Base-by-base conservation (phyloP, 345 rosid species). In the Adansonia digitata region DNA sequence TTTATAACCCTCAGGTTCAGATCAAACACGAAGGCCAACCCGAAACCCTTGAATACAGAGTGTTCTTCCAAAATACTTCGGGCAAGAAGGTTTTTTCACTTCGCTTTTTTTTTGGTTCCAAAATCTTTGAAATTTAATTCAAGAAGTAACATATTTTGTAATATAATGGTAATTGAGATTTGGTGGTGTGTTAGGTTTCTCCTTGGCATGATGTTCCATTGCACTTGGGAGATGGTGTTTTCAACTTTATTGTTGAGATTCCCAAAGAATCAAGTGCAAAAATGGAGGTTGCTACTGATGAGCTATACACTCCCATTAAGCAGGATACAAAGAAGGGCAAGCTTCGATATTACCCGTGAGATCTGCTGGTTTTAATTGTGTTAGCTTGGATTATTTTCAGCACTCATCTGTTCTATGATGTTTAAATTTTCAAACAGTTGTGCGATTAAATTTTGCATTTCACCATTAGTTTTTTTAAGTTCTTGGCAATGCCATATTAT, bases 261-360 rank as follows among this genome's bases (percentile, higher is more conserved):
- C 97, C 99, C 48, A 93, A 88, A 83, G 98, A 90, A 74, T 84
- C 98, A 14, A 93, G 92, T 77, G 97, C 97, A 0, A 96, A 96
- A 83, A 96, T 96, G 98, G 99, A 96, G 89, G 86, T 92, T 85
- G 98, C 98, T 70, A 96, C 97, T 20, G 97, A 92, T 59, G 98
- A 96, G 84, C 82, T 76, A 20, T 89, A 77, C 88, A 95, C 98
- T 79, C 98, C 97, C 37, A 95, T 75, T 53, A 75, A 75, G 72
- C 78, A 75, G 78, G 78, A 91, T 62, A 91, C 91, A 0, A 88
- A 91, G 78, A 86, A 88, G 83, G 95, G 95, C 14, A 91, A 91
- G 51, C 88, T 86, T 62, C 77, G 93, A 82, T 91, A 86, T 46
- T 91, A 88, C 35, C 91, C 93, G 95, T 88, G 80, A 80, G 95